These are phyloP conservation scores for Russula olivacea DNA, from an alignment of 768 basidiomycete species.

Conservation along the genomic window DNA sequence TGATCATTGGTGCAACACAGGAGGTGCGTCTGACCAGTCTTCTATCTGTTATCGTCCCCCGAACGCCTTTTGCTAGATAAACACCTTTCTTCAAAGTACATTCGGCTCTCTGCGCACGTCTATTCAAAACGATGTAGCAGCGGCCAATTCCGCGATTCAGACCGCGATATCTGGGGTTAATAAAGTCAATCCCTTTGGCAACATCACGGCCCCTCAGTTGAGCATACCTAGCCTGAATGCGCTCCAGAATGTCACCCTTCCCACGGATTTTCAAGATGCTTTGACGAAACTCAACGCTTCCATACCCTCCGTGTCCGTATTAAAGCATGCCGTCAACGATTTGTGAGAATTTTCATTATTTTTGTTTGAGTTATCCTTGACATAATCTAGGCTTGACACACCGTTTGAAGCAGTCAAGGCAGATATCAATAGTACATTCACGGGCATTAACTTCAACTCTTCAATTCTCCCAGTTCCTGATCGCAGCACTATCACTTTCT, in stretches of 20 bases:
- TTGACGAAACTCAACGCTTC: slow-evolving; percentile 74
- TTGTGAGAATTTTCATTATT: slow-evolving; percentile 46
- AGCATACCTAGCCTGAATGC: slow-evolving; percentile 65
- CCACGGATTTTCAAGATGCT: slow-evolving; percentile 65
- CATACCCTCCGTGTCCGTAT: slow-evolving; percentile 68
- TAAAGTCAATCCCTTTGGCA: slow-evolving; percentile 64
- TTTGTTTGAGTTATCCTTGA: neutral
- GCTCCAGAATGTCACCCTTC: slow-evolving; percentile 75
- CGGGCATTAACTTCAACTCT: slow-evolving; percentile 63
- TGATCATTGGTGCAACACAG: slow-evolving; percentile 78
- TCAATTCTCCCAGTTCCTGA: slow-evolving; percentile 72
- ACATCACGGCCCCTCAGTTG: slow-evolving; percentile 67
- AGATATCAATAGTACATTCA: slow-evolving; percentile 85
- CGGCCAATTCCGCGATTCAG: slow-evolving; percentile 64
- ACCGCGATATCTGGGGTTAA: slow-evolving; percentile 63
- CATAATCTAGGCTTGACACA: slow-evolving; percentile 54
- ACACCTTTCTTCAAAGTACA: slow-evolving; percentile 55
- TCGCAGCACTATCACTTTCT: slow-evolving; percentile 66
- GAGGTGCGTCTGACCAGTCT: slow-evolving; percentile 48
- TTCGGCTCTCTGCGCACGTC: slow-evolving; percentile 55
- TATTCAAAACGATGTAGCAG: slow-evolving; percentile 64
- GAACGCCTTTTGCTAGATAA: slow-evolving; percentile 46
- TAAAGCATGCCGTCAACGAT: slow-evolving; percentile 60
- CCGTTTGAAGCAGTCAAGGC: slow-evolving; percentile 86
- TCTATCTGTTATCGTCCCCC: neutral